phyloP scores from a whole-genome alignment of 108 stramenopile genomes.

The Fragilaria crotonensis region DNA sequence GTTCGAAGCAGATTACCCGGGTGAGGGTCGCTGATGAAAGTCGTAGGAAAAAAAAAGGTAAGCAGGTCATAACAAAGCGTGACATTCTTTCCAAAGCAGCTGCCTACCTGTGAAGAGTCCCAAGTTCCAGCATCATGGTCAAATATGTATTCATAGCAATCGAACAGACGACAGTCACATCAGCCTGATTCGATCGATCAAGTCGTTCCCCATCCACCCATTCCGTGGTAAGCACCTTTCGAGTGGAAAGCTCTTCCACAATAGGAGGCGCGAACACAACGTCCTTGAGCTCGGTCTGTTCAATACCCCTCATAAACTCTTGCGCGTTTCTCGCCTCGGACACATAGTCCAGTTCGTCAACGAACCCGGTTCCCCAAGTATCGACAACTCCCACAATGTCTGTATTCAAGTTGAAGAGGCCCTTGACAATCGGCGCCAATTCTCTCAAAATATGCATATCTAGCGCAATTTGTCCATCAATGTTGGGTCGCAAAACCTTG shows the following conservation, averaged over 20 bases:
- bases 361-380: conserved; percentile 90
- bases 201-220: conserved; percentile 93
- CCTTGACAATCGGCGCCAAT: conserved; percentile 47
- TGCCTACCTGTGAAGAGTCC: conserved; percentile 41
- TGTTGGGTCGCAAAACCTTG: conserved; percentile 93
- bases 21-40: conserved; percentile 11
- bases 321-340: conserved; percentile 84
- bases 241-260: conserved; percentile 63
- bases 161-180: conserved; percentile 72
- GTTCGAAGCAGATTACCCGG: conserved; percentile 80
- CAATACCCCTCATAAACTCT: conserved; percentile 56
- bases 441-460: conserved; percentile 92
- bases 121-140: conserved; percentile 80
- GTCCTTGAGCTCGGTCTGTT: conserved; percentile 57
- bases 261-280: conserved; percentile 77
- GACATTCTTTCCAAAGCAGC: not conserved
- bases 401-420: conserved; percentile 64
- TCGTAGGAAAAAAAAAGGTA: conserved; percentile 1
- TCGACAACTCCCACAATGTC: conserved; percentile 84
- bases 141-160: conserved; percentile 89
- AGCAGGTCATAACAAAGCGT: not conserved
- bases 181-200: conserved; percentile 61
- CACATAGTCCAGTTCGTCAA: conserved; percentile 92
- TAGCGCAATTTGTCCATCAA: conserved; percentile 88
- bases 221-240: conserved; percentile 79